Evolutionary conservation across 768 basidiomycete genomes (phyloP).

Genomic region (Lepiota brunneoincarnata): DNA sequence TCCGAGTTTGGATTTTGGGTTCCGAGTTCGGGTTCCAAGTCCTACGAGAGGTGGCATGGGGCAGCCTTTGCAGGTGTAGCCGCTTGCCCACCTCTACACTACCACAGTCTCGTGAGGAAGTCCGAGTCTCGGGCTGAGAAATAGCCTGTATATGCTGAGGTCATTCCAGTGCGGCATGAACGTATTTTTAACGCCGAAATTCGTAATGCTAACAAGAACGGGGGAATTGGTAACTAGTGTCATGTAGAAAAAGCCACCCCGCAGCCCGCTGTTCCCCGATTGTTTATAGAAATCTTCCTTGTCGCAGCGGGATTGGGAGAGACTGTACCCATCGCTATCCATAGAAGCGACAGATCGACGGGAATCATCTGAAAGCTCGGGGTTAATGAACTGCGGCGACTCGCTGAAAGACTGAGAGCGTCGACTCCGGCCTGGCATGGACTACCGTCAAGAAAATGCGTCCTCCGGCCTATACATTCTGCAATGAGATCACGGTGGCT

Average conservation of each 20-base stretch:
- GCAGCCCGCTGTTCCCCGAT: slow-evolving; percentile 36
- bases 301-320: slow-evolving; percentile 24
- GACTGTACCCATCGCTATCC: slow-evolving; percentile 30
- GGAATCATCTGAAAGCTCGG: not conserved
- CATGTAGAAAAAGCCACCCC: slow-evolving; percentile 46
- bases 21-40: no score
- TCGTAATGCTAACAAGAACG: slow-evolving; percentile 35
- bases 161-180: slow-evolving; percentile 50
- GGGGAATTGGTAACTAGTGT: slow-evolving; percentile 39
- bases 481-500: not conserved
- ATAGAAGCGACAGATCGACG: not conserved
- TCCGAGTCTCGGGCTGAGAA: slow-evolving; percentile 41
- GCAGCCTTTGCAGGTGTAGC: no score
- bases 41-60: no score
- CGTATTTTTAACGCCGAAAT: slow-evolving; percentile 39
- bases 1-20: no score
- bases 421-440: not conserved
- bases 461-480: not conserved
- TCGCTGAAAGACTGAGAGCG: not conserved
- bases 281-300: slow-evolving; percentile 31
- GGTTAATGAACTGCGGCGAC: not conserved
- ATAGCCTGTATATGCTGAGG: slow-evolving; percentile 44
- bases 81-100: no score
- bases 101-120: slow-evolving; percentile 52
- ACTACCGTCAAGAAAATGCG: no score